phyloP scores from a whole-genome alignment of 805 yeast species.

The Yarrowia keelungensis region DNA sequence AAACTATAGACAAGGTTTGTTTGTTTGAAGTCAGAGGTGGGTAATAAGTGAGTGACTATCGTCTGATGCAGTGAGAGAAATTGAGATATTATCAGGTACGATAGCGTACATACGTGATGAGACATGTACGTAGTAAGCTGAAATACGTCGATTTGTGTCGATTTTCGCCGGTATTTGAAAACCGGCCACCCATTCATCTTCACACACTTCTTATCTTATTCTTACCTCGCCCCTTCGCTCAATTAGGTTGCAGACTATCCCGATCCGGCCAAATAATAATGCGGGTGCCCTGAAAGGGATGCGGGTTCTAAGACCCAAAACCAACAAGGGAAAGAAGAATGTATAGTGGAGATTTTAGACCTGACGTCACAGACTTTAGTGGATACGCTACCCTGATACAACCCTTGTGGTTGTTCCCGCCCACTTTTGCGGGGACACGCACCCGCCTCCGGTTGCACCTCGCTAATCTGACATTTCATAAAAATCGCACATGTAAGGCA shows the following conservation, averaged over 20 bases:
- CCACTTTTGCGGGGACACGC: too few species aligned
- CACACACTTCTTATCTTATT: too few species aligned
- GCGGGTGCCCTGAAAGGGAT: slow-evolving; percentile 30
- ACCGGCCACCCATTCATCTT: too few species aligned
- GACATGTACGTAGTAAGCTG: too few species aligned
- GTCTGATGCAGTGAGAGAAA: neutral
- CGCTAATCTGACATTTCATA: neutral
- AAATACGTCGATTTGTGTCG: too few species aligned
- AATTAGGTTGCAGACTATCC: neutral
- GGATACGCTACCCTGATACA: neutral
- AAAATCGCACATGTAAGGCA: too few species aligned
- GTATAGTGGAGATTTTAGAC: neutral
- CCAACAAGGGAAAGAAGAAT: slow-evolving; percentile 19
- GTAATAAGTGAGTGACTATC: neutral
- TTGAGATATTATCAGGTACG: neutral
- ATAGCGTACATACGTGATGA: too few species aligned
- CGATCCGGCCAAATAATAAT: slow-evolving; percentile 18
- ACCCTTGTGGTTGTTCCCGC: too few species aligned
- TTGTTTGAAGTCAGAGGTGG: too few species aligned
- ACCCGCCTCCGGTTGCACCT: neutral
- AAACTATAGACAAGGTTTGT: neutral
- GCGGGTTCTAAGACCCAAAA: slow-evolving; percentile 10
- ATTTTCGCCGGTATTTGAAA: too few species aligned
- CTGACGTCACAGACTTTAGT: slow-evolving; percentile 2
- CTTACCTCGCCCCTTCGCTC: slow-evolving; percentile 4